Conservation (phyloP, 495 filamentous ascomycete genomes). For the Xylaria telfairii region DNA sequence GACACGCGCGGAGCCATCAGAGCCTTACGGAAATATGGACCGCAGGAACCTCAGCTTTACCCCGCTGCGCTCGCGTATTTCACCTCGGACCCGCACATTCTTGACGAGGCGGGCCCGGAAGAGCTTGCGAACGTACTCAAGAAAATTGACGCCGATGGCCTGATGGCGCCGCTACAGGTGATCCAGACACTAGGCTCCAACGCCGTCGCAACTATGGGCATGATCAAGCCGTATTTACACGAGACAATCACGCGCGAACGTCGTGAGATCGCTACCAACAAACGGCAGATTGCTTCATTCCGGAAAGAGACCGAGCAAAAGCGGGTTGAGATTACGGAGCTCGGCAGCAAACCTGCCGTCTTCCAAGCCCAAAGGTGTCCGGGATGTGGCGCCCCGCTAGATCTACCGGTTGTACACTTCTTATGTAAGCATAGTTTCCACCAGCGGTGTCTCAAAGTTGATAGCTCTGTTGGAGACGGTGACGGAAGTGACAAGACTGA, state of each 20-base stretch:
- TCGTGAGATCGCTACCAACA: constrained; percentile 82
- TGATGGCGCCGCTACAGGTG: constrained; percentile 96
- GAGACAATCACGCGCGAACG: constrained; percentile 87
- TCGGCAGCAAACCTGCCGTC: constrained; percentile 79
- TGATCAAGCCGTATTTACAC: constrained; percentile 91
- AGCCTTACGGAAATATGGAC: constrained; percentile 88
- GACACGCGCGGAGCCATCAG: constrained; percentile 90
- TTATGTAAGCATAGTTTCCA: constrained; percentile 97
- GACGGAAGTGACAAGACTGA: constrained; percentile 69
- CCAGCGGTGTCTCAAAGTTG: constrained; percentile 72
- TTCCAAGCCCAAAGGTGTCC: constrained; percentile 90
- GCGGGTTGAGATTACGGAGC: constrained; percentile 73
- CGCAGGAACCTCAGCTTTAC: constrained; percentile 90
- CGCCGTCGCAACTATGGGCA: constrained; percentile 89
- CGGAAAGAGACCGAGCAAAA: constrained; percentile 83
- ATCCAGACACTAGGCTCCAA: constrained; percentile 78
- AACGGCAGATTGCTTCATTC: constrained; percentile 82
- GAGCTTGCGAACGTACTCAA: constrained; percentile 79
- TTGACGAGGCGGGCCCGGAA: constrained; percentile 85
- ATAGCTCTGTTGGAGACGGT: constrained; percentile 36
- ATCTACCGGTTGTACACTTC: constrained; percentile 92
- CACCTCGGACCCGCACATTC: constrained; percentile 78
- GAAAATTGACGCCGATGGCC: constrained; percentile 85
- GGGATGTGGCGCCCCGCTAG: constrained; percentile 74
- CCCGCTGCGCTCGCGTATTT: constrained; percentile 93